These are phyloP conservation scores for Globisporangium orthogonon DNA, from an alignment of 352 stramenopile genomes.

Conservation along the genomic window DNA sequence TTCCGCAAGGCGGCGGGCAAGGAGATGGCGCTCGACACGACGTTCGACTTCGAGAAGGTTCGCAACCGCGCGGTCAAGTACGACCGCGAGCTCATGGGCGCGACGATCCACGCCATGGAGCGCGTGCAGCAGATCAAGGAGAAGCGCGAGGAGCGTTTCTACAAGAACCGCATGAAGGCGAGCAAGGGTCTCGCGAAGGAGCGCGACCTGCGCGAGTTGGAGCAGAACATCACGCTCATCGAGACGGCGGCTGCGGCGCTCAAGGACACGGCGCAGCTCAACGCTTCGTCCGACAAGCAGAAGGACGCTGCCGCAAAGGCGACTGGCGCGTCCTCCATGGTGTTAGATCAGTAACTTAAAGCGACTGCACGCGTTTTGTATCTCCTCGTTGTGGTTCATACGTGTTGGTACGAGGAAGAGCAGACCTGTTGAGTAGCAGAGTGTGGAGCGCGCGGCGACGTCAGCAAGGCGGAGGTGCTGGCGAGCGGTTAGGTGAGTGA, in stretches of 20 bases:
- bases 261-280: slow-evolving; percentile 78
- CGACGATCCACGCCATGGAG: slow-evolving; percentile 98
- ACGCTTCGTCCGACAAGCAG: slow-evolving; percentile 48
- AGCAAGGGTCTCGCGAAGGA: slow-evolving; percentile 75
- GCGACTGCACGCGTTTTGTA: slow-evolving; percentile 22
- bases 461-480: no score
- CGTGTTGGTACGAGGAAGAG: no score
- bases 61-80: slow-evolving; percentile 99
- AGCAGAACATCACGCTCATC: slow-evolving; percentile 85
- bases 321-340: slow-evolving; percentile 58
- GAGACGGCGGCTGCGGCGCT: slow-evolving; percentile 60
- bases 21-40: slow-evolving; percentile 99
- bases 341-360: slow-evolving; percentile 83
- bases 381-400: neutral
- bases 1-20: slow-evolving; percentile 98
- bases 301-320: slow-evolving; percentile 61
- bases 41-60: slow-evolving; percentile 99
- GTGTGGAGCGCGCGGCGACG: no score
- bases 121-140: slow-evolving; percentile 96
- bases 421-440: no score
- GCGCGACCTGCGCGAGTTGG: slow-evolving; percentile 74
- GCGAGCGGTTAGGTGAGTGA: no score
- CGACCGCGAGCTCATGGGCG: slow-evolving; percentile 97
- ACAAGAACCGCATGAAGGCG: slow-evolving; percentile 95
- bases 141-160: slow-evolving; percentile 94